phyloP scores from a whole-genome alignment of 2,329 filamentous ascomycete species.

The Westerdykella aurantiaca region DNA sequence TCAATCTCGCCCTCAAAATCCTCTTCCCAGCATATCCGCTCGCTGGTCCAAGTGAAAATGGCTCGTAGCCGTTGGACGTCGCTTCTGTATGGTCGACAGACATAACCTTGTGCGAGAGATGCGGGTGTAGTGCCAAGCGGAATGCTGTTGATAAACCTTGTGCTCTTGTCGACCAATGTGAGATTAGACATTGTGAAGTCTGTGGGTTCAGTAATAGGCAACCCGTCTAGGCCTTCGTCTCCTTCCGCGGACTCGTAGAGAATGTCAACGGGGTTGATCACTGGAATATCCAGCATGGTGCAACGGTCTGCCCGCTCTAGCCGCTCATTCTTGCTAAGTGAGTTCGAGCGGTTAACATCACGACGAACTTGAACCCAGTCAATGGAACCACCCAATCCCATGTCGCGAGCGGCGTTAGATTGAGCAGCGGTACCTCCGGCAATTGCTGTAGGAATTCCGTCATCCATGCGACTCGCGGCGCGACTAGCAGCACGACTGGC shows the following conservation, averaged over 20 bases:
- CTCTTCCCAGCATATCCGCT: constrained; percentile 92
- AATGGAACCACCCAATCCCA: constrained; percentile 58
- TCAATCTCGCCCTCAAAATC: constrained; percentile 84
- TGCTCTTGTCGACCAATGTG: constrained; percentile 88
- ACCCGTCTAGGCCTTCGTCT: constrained; percentile 80
- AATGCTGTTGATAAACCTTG: constrained; percentile 78
- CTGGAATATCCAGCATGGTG: constrained; percentile 87
- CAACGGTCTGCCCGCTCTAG: constrained; percentile 81
- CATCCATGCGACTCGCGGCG: constrained; percentile 26
- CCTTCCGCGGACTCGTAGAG: constrained; percentile 79
- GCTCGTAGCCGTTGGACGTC: constrained; percentile 88
- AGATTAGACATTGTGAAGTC: constrained; percentile 78
- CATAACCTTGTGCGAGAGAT: constrained; percentile 80
- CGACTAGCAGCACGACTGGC: constrained; percentile 36
- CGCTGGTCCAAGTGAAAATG: constrained; percentile 97
- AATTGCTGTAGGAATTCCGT: constrained; percentile 49
- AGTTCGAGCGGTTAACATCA: constrained; percentile 93
- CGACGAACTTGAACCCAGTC: constrained; percentile 98
- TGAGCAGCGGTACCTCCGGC: constrained; percentile 42
- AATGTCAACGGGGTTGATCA: constrained; percentile 84
- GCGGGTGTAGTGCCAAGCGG: constrained; percentile 76
- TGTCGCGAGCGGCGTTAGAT: constrained; percentile 56
- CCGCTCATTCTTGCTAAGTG: constrained; percentile 80
- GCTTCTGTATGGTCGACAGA: constrained; percentile 89
- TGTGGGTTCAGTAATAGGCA: constrained; percentile 72